A percentile compares a stretch with the other conserved stretches of the same genome.
These are phyloP conservation scores for Musa schizocarpa DNA, from an alignment of 176 grass and related monocot genomes.

Conservation along the genomic window DNA sequence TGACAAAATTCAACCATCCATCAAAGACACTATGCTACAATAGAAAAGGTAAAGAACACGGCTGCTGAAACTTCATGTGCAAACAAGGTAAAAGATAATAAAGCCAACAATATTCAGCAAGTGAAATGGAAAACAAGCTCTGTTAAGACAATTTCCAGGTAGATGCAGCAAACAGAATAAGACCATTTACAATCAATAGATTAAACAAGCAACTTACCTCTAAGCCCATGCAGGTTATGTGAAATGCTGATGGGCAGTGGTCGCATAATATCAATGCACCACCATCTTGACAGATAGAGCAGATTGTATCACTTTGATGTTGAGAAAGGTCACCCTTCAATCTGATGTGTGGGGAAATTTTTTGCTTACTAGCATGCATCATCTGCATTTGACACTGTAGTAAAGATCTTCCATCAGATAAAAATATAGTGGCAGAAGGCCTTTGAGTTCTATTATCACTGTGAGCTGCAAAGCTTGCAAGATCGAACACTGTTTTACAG, in stretches of 20 bases:
- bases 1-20: too few relatives aligned
- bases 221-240: conserved; percentile 52
- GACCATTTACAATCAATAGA: neutral
- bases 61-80: too few relatives aligned
- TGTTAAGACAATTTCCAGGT: neutral
- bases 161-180: neutral
- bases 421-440: conserved; percentile 48
- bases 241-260: conserved; percentile 57
- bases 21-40: too few relatives aligned
- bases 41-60: too few relatives aligned
- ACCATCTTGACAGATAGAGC: conserved; percentile 56
- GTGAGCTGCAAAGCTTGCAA: conserved; percentile 53
- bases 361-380: conserved; percentile 37
- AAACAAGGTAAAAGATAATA: neutral
- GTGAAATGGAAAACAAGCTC: neutral
- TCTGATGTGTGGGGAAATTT: conserved; percentile 20
- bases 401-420: conserved; percentile 63
- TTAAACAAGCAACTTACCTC: conserved; percentile 29
- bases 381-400: conserved; percentile 54
- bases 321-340: conserved; percentile 42
- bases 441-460: conserved; percentile 29
- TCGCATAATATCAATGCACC: conserved; percentile 53
- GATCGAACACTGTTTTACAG: conserved; percentile 43
- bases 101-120: neutral
- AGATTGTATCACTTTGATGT: conserved; percentile 50